phyloP scores from a whole-genome alignment of 2,329 filamentous ascomycete genomes.

The Penicillium fuscoglaucum region DNA sequence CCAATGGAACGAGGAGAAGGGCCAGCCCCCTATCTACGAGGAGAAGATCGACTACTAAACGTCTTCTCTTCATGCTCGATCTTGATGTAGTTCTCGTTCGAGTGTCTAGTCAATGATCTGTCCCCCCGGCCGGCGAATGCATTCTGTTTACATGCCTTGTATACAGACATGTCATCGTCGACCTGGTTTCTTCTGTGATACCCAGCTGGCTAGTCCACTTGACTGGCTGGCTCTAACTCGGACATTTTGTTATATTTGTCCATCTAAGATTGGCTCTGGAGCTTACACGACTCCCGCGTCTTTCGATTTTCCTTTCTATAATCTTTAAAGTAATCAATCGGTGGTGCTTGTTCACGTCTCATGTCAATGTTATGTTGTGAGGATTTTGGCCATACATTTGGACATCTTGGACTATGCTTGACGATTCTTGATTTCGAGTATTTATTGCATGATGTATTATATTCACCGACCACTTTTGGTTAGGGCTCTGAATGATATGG shows the following conservation, averaged over 20 bases:
- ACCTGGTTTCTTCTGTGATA: conserved; percentile 21
- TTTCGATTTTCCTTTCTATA: conserved; percentile 5
- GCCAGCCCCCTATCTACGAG: conserved; percentile 59
- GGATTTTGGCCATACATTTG: neutral
- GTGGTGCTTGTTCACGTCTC: neutral
- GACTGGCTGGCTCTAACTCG: conserved; percentile 13
- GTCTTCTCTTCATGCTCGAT: neutral
- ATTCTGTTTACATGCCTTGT: neutral
- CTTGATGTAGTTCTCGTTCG: neutral
- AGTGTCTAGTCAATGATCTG: conserved; percentile 2
- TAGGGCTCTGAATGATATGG: neutral
- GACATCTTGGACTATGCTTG: neutral
- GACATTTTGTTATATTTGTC: conserved; percentile 5
- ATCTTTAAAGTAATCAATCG: conserved; percentile 12
- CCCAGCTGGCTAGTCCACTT: conserved; percentile 13
- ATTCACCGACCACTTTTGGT: neutral
- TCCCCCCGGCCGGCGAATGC: neutral
- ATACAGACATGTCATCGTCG: conserved; percentile 1
- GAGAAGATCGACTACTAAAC: conserved; percentile 56
- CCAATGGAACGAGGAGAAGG: conserved; percentile 57
- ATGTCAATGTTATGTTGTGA: conserved; percentile 6
- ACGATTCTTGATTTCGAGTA: neutral
- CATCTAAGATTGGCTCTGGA: neutral
- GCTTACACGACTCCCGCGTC: neutral
- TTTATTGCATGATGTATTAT: neutral